Evolutionary conservation across 495 filamentous ascomycete species (phyloP).

Genomic region (Patellaria atrata): DNA sequence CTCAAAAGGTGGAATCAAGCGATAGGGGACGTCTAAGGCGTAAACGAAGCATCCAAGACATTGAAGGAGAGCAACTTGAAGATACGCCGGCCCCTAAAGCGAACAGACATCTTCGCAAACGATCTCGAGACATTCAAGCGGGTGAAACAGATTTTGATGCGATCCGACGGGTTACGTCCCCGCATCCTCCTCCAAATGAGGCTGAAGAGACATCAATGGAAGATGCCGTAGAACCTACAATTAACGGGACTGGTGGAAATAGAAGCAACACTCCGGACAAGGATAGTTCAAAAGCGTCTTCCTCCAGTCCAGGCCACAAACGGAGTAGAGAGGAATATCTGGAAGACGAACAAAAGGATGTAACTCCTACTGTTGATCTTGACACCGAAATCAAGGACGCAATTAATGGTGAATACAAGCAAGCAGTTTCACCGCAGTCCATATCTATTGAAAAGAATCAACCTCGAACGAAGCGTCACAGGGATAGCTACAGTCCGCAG

Average conservation of each 20-base stretch:
- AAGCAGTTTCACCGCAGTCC: neutral
- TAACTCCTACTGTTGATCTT: neutral
- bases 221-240: conserved; percentile 2
- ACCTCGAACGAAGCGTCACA: conserved; percentile 17
- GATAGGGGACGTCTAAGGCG: conserved; percentile 30
- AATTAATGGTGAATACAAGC: neutral
- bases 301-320: conserved; percentile 24
- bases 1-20: too few relatives aligned
- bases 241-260: neutral
- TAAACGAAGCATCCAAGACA: conserved; percentile 41
- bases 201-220: too few relatives aligned
- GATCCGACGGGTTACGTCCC: too few relatives aligned
- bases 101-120: conserved; percentile 23
- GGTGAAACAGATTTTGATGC: too few relatives aligned
- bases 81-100: conserved; percentile 10
- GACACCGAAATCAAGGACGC: neutral
- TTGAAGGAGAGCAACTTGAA: conserved; percentile 15
- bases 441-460: conserved; percentile 8
- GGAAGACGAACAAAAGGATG: conserved; percentile 5
- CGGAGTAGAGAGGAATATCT: conserved; percentile 15
- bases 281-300: conserved; percentile 3
- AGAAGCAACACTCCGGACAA: conserved; percentile 1
- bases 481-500: conserved; percentile 14
- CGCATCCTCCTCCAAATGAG: too few relatives aligned
- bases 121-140: conserved; percentile 26